Evolutionary conservation across 441 rosid species (phyloP).

Genomic region (Jatropha podagrica): DNA sequence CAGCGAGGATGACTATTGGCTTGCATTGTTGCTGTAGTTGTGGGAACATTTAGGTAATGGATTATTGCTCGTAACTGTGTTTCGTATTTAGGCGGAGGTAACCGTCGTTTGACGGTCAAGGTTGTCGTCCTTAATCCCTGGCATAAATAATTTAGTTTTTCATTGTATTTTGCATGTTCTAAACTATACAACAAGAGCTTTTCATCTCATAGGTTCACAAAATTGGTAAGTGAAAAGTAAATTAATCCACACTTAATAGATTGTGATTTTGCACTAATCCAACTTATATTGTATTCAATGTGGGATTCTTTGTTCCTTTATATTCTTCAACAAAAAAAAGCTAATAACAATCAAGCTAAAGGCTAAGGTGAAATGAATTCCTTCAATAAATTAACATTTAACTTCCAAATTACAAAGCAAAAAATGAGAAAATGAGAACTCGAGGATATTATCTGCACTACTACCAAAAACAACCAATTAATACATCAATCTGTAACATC

Average conservation of each 20-base stretch:
- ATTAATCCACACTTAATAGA: too few relatives aligned
- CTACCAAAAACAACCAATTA: neutral
- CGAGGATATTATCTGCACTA: neutral
- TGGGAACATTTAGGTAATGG: neutral
- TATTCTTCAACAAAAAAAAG: too few relatives aligned
- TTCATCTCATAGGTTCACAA: too few relatives aligned
- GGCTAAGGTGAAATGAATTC: neutral
- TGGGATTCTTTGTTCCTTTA: too few relatives aligned
- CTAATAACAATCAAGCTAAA: too few relatives aligned
- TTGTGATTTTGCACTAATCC: too few relatives aligned
- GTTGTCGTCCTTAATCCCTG: neutral
- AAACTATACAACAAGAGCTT: too few relatives aligned
- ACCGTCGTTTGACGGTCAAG: neutral
- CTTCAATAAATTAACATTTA: constrained; percentile 1
- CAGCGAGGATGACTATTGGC: constrained; percentile 8
- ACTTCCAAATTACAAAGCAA: neutral
- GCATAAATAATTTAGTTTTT: too few relatives aligned
- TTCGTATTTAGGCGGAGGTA: neutral
- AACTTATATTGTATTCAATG: too few relatives aligned
- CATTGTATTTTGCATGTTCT: too few relatives aligned
- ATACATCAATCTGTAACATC: neutral
- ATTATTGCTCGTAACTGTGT: neutral
- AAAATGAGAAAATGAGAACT: neutral
- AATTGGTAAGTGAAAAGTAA: too few relatives aligned
- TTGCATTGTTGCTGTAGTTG: constrained; percentile 10